Evolutionary conservation across 257 asterid species (phyloP).

Genomic region (Gentiana macrophylla): DNA sequence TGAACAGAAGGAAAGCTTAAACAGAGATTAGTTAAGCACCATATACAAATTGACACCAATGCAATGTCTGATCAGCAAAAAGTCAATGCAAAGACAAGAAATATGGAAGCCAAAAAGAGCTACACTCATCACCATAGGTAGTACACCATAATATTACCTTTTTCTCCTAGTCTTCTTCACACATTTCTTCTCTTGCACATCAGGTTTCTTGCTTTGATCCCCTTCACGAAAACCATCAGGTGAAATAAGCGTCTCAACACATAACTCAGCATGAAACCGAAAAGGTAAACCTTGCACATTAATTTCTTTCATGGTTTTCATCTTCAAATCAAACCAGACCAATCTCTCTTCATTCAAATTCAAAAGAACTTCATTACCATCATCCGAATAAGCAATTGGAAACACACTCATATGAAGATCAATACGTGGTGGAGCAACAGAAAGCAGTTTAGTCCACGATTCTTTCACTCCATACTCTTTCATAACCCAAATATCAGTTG

Average conservation of each 20-base stretch:
- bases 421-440: constrained; percentile 25
- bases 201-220: constrained; percentile 13
- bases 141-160: constrained; percentile 17
- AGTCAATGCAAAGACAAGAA: background rate
- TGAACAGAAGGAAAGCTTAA: too few species aligned
- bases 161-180: constrained; percentile 17
- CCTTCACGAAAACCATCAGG: constrained; percentile 9
- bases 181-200: constrained; percentile 11
- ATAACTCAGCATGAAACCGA: constrained; percentile 22
- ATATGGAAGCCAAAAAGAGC: background rate
- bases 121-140: background rate
- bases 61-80: background rate
- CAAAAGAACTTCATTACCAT: constrained; percentile 29
- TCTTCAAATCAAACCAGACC: constrained; percentile 27
- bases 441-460: constrained; percentile 50
- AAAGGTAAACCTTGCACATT: constrained; percentile 11
- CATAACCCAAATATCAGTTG: constrained; percentile 55
- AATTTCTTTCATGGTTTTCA: constrained; percentile 9
- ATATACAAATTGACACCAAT: too few species aligned
- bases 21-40: too few species aligned
- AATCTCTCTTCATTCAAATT: constrained; percentile 21
- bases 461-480: constrained; percentile 41
- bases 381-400: constrained; percentile 29
- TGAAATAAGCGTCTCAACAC: constrained; percentile 25
- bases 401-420: constrained; percentile 8